Base-by-base conservation (phyloP, 306 rosid species). In the Glycyrrhiza uralensis region DNA sequence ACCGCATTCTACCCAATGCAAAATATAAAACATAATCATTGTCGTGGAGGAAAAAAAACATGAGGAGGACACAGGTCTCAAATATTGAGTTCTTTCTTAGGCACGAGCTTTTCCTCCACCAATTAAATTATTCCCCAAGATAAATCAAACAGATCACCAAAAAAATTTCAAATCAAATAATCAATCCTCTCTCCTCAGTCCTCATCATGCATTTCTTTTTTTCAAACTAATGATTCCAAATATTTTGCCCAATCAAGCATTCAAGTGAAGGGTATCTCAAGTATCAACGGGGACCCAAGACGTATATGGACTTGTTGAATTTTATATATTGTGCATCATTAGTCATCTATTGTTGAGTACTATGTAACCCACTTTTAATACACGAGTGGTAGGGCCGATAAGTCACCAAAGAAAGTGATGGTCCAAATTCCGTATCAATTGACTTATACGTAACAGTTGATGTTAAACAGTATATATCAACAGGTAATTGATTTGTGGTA, bases 341-440 rank as follows among this genome's bases (percentile, higher is more conserved):
- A 4, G 28, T 33, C 24, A 10, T 52, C 47, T 51, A 51, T 13
- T 20, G 49, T 15, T 26, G 2, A 60, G 29, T 60, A 12, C 39
- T 2, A n/a, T n/a, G n/a, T n/a, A 15, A 42, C 17, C 28, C 65
- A 59, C 42, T 36, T 58, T 28, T 32, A 32, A 20, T 46, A 72
- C 57, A 72, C 51, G 61, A 32, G 55, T 50, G 50, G 38, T 55
- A 54, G 55, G 29, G 19, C 7, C 18, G 7, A 39, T n/a, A 26
- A 45, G 60, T 61, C 77, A 58, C 35, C 69, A 44, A 18, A 74
- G 69, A 50, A 49, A 23, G 15, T 61, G 54, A 74, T 41, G 35
- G 17, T 30, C 42, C 42, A 57, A 57, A 29, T 14, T 28, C 41
- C 7, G 42, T 18, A 30, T 29, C 64, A 57, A 14, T 30, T 28